These are phyloP conservation scores for Pseudogymnoascus sp. DNA, from an alignment of 2,329 filamentous ascomycete species.

Conservation along the genomic window DNA sequence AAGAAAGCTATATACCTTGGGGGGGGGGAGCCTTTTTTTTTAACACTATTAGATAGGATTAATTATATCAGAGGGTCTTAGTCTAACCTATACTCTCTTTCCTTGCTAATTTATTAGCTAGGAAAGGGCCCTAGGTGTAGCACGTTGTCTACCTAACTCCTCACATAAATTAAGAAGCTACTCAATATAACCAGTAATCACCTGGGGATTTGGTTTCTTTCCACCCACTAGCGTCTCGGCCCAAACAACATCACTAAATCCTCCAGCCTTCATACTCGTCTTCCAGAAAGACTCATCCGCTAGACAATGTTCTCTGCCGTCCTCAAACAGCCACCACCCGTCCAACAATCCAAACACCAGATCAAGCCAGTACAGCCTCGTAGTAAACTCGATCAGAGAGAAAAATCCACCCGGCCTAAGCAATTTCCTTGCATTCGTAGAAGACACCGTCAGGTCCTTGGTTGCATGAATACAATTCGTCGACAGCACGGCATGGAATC, in stretches of 20 bases:
- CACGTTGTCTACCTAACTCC: too few relatives aligned
- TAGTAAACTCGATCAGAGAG: constrained; percentile 17
- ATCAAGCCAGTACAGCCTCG: constrained; percentile 19
- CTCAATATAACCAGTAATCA: too few relatives aligned
- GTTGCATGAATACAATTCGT: constrained; percentile 21
- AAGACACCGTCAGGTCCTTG: constrained; percentile 1
- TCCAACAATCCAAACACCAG: constrained; percentile 20
- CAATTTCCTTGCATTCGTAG: constrained; percentile 10
- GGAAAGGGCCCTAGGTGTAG: too few relatives aligned
- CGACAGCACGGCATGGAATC: constrained; percentile 15
- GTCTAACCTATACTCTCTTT: too few relatives aligned
- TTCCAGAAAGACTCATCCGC: constrained; percentile 12
- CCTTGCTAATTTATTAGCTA: too few relatives aligned
- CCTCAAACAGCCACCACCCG: constrained; percentile 21
- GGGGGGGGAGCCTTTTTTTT: too few relatives aligned
- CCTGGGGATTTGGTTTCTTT: too few relatives aligned
- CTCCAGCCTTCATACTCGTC: constrained; percentile 10
- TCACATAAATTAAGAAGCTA: too few relatives aligned
- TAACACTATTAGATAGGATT: too few relatives aligned
- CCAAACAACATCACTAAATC: constrained; percentile 8
- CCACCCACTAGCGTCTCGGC: background rate
- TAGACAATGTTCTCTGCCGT: constrained; percentile 18
- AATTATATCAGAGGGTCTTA: too few relatives aligned
- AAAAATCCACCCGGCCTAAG: constrained; percentile 14
- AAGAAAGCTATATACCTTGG: too few relatives aligned